phyloP scores from a whole-genome alignment of 2,329 filamentous ascomycete species.

The Ophiostoma angusticollis region DNA sequence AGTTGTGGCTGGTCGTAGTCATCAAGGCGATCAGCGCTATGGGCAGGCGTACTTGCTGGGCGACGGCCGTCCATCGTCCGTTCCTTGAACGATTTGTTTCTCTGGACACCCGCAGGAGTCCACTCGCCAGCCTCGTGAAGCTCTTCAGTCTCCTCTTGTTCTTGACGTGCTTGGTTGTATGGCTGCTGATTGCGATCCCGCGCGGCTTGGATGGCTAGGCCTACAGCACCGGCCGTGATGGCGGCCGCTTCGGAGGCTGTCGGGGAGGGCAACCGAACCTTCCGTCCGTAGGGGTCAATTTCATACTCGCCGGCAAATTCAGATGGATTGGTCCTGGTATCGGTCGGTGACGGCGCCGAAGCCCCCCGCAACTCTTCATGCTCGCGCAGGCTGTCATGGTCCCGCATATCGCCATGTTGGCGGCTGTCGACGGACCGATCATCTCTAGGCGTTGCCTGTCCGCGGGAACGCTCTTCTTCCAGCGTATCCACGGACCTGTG shows the following conservation, averaged over 20 bases:
- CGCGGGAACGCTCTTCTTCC: constrained; percentile 23
- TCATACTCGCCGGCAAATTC: constrained; percentile 43
- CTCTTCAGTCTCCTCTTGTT: constrained; percentile 14
- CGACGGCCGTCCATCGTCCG: constrained; percentile 42
- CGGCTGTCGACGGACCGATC: constrained; percentile 25
- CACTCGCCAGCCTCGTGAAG: constrained; percentile 19
- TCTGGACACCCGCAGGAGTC: constrained; percentile 37
- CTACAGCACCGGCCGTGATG: constrained; percentile 44
- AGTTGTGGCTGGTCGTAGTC: constrained; percentile 42
- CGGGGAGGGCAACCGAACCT: constrained; percentile 39
- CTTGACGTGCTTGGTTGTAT: constrained; percentile 8
- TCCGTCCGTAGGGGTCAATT: constrained; percentile 43
- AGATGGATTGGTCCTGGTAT: constrained; percentile 13
- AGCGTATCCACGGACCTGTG: constrained; percentile 26
- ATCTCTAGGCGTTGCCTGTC: constrained; percentile 23
- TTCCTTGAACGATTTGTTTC: constrained; percentile 55
- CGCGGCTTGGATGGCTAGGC: constrained; percentile 37
- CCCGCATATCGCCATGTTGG: constrained; percentile 17
- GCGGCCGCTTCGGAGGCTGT: constrained; percentile 41
- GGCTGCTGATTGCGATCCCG: constrained; percentile 32
- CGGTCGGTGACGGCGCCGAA: constrained; percentile 18
- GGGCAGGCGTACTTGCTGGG: constrained; percentile 42
- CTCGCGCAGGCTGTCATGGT: not conserved
- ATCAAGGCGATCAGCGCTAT: constrained; percentile 45
- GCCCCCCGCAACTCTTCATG: constrained; percentile 18